Base-by-base conservation (phyloP, 495 filamentous ascomycete genomes). In the Terfezia claveryi region DNA sequence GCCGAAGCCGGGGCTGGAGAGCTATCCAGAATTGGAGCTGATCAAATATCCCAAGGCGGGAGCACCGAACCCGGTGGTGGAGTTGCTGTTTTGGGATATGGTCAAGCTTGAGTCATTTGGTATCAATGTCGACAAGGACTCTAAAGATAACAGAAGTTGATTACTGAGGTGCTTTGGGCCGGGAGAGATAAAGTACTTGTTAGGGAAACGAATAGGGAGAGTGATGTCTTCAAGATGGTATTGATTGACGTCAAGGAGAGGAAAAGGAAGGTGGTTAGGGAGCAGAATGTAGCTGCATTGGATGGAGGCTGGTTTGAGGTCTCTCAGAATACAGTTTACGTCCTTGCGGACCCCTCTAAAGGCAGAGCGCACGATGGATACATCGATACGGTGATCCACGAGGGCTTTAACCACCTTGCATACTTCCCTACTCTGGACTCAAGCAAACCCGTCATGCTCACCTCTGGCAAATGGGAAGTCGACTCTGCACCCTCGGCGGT, bases 11-110 rank as follows among this genome's bases (percentile, higher is more conserved):
- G 91, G 86, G 16, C 74, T 89, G 58, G 86, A 95, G 66, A 80
- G 76, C 53, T 98, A 98, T 63, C 91, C 91, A 0, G 91, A 96
- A 65, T 79, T 87, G 17, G 73, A 83, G 51, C 71, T 85, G 57
- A 92, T 98, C 74, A 98, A 98, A 67, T 98, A 98, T 65, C 91
- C 91, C 32, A 96, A 96, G 69, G 82, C 91, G 54, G 91, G 92
- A 9, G 81, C 87, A 10, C 87, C 89, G 37, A 96, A 96, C 67
- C 91, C 91, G 8, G 74, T 83, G 16, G 92, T 96, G 11, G 76
- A 82, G 55, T 66, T 98, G 38, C 78, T 82, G 56, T 92, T 95
- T 68, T 96, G 89, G 66, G 87, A 95, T 61, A 73, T 94, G 37
- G 75, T 71, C n/a, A 83, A 79, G 54, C 72, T 78, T 2, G 82